phyloP scores from a whole-genome alignment of 768 basidiomycete species.

The Tubosaeta sp. region DNA sequence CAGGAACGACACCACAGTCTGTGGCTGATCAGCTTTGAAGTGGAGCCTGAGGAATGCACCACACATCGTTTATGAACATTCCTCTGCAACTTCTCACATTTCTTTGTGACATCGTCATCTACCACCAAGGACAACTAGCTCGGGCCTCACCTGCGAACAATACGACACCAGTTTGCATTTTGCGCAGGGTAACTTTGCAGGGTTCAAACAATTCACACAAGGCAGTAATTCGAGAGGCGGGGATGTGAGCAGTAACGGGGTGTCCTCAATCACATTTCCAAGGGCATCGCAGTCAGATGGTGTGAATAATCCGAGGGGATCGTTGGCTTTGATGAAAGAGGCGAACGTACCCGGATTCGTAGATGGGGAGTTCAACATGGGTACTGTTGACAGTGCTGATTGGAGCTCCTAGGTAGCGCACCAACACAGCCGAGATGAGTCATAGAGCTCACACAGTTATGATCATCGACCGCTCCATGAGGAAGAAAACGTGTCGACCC shows the following conservation, averaged over 20 bases:
- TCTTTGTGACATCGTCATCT: slow-evolving; percentile 18
- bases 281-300: slow-evolving; percentile 18
- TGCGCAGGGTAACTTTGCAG: slow-evolving; percentile 20
- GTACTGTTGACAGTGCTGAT: neutral
- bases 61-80: slow-evolving; percentile 34
- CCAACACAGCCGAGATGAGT: neutral
- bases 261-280: slow-evolving; percentile 12
- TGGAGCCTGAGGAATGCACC: neutral
- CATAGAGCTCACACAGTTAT: neutral
- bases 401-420: neutral
- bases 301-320: slow-evolving; percentile 13
- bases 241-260: slow-evolving; percentile 12
- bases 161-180: slow-evolving; percentile 40
- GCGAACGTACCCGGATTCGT: slow-evolving; percentile 5
- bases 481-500: slow-evolving; percentile 12
- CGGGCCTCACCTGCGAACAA: slow-evolving; percentile 34
- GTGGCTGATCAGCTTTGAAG: neutral
- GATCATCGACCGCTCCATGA: neutral
- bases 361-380: slow-evolving; percentile 10
- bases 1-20: slow-evolving; percentile 13
- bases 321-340: slow-evolving; percentile 13
- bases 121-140: neutral
- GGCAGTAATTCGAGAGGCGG: slow-evolving; percentile 25
- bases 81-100: slow-evolving; percentile 37
- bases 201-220: slow-evolving; percentile 34